phyloP scores from a whole-genome alignment of 1,284 basidiomycete species.

The Mycena citricolor region DNA sequence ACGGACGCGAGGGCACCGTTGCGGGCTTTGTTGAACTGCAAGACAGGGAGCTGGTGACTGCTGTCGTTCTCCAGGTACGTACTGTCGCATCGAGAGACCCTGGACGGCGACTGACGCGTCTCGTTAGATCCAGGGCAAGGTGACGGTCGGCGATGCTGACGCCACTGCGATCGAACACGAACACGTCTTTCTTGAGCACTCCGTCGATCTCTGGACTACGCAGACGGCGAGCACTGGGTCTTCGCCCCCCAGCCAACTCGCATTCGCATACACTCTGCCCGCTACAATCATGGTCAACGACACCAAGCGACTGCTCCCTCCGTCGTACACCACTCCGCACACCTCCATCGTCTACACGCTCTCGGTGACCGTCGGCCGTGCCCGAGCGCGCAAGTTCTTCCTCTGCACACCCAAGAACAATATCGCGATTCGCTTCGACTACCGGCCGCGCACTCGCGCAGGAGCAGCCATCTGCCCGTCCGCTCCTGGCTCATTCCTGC shows the following conservation, averaged over 20 bases:
- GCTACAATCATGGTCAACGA: slow-evolving; percentile 1
- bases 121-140: slow-evolving; percentile 9
- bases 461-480: slow-evolving; percentile 1
- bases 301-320: background rate
- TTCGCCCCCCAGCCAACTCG: slow-evolving; percentile 3
- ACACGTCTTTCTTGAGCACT: slow-evolving; percentile 5
- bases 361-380: slow-evolving; percentile 5
- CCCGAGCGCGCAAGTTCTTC: slow-evolving; percentile 6
- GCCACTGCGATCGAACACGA: background rate
- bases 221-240: background rate
- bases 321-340: slow-evolving; percentile 1
- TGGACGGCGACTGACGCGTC: background rate
- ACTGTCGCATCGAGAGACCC: background rate
- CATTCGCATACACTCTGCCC: slow-evolving; percentile 8
- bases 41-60: slow-evolving; percentile 7
- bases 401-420: slow-evolving; percentile 5
- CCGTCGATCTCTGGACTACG: background rate
- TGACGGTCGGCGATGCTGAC: background rate
- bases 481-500: slow-evolving; percentile 9
- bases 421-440: too few species aligned
- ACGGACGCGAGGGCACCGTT: slow-evolving; percentile 2
- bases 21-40: slow-evolving; percentile 7
- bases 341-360: slow-evolving; percentile 1
- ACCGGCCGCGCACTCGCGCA: slow-evolving; percentile 12
- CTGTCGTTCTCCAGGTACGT: slow-evolving; percentile 3